These are phyloP conservation scores for Coniella vitis DNA, from an alignment of 2,329 filamentous ascomycete species.

Conservation along the genomic window DNA sequence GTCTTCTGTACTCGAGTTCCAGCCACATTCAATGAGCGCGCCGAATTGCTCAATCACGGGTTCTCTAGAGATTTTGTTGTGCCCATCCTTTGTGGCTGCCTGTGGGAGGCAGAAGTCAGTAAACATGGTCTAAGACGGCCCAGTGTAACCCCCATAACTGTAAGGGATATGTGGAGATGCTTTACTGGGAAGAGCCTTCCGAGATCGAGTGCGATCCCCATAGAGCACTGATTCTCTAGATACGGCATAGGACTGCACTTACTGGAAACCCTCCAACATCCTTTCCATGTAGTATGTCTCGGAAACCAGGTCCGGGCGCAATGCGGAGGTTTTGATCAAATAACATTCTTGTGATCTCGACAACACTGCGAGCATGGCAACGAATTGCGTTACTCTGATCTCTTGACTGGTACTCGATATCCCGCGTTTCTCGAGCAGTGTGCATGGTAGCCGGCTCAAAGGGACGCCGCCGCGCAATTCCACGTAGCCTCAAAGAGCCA, in stretches of 20 bases:
- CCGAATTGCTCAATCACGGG: conserved; percentile 6
- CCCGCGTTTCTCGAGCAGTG: not conserved
- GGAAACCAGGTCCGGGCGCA: not conserved
- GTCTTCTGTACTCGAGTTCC: not conserved
- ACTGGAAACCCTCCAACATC: conserved; percentile 5
- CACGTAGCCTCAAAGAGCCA: conserved; percentile 1
- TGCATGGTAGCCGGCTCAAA: conserved; percentile 18
- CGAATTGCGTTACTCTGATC: not conserved
- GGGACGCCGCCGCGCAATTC: not conserved
- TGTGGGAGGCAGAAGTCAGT: not conserved
- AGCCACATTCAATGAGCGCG: conserved; percentile 3
- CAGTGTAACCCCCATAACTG: too few relatives aligned
- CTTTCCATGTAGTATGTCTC: not conserved
- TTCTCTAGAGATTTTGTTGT: not conserved
- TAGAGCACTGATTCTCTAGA: too few relatives aligned
- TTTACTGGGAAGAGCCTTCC: too few relatives aligned
- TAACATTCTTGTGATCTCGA: not conserved
- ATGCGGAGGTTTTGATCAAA: not conserved
- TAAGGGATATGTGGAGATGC: too few relatives aligned
- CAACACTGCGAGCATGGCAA: not conserved
- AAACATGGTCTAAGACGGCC: too few relatives aligned
- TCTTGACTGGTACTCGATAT: not conserved
- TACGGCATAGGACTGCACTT: too few relatives aligned
- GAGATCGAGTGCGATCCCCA: too few relatives aligned
- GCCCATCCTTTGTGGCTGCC: not conserved